Conservation (phyloP, 768 basidiomycete genomes). For the Austroboletus festivus region DNA sequence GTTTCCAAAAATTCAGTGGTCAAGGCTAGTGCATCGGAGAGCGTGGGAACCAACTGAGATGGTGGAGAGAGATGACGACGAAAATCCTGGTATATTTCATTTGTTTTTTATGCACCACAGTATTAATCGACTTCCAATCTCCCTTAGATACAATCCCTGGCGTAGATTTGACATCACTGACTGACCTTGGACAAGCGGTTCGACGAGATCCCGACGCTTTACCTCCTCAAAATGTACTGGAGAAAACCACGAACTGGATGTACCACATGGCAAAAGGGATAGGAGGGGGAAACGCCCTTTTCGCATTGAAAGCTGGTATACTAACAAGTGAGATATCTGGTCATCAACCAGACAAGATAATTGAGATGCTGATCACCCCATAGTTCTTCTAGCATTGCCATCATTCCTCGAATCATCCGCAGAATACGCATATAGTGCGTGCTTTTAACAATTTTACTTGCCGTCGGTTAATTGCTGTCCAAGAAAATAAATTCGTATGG, state of each 20-base stretch:
- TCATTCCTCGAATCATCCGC: slow-evolving; percentile 55
- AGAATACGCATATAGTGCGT: slow-evolving; percentile 55
- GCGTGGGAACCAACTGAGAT: slow-evolving; percentile 46
- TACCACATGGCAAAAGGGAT: slow-evolving; percentile 42
- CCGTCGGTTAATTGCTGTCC: slow-evolving; percentile 2
- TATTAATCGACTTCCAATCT: neutral
- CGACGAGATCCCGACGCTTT: slow-evolving; percentile 72
- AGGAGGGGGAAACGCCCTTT: slow-evolving; percentile 59
- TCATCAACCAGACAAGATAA: neutral
- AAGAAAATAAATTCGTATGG: slow-evolving; percentile 69
- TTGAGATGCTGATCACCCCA: neutral
- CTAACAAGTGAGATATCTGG: slow-evolving; percentile 46
- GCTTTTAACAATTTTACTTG: neutral
- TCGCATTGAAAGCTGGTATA: slow-evolving; percentile 67
- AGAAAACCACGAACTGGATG: slow-evolving; percentile 45
- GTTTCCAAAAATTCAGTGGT: slow-evolving; percentile 44
- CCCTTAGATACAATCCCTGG: slow-evolving; percentile 55
- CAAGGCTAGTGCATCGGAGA: slow-evolving; percentile 40
- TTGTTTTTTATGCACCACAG: neutral
- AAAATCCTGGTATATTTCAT: slow-evolving; percentile 52
- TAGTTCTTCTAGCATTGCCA: slow-evolving; percentile 59
- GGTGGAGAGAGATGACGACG: slow-evolving; percentile 54
- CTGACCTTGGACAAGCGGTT: slow-evolving; percentile 55
- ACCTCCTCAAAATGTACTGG: slow-evolving; percentile 60
- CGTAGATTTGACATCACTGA: slow-evolving; percentile 37